Conservation (phyloP, 23 red algal species). For the Gracilaria gracilis region DNA sequence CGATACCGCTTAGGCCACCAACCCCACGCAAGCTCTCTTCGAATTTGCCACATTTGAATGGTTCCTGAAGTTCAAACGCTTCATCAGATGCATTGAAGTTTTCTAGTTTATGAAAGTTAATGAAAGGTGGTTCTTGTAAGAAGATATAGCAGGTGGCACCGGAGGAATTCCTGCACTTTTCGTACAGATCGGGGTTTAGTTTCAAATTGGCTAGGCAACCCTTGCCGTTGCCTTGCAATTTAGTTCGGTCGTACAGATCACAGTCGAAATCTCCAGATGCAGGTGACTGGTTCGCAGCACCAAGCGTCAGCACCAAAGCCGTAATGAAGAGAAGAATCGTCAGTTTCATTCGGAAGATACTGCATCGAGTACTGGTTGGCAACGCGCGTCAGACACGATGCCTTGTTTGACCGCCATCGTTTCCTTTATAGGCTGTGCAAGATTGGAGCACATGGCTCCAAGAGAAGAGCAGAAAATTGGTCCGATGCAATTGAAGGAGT, state of each 20-base stretch:
- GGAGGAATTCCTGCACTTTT: neutral
- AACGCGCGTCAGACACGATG: neutral
- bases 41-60: conserved; percentile 40
- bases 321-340: neutral
- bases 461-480: neutral
- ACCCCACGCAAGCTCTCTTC: neutral
- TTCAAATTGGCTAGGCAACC: conserved; percentile 15
- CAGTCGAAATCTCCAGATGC: conserved; percentile 32
- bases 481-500: neutral
- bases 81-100: neutral
- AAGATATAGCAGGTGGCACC: conserved; percentile 41
- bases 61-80: conserved; percentile 1
- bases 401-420: neutral
- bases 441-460: neutral
- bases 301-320: neutral
- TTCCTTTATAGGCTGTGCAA: neutral
- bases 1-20: conserved; percentile 40
- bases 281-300: neutral
- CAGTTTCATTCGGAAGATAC: neutral
- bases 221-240: neutral
- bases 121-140: conserved; percentile 44
- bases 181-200: neutral
- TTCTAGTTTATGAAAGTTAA: conserved; percentile 9
- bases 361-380: neutral
- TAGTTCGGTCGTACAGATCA: neutral